Evolutionary conservation across 306 rosid species (phyloP).

Genomic region (Cyamopsis tetragonoloba): DNA sequence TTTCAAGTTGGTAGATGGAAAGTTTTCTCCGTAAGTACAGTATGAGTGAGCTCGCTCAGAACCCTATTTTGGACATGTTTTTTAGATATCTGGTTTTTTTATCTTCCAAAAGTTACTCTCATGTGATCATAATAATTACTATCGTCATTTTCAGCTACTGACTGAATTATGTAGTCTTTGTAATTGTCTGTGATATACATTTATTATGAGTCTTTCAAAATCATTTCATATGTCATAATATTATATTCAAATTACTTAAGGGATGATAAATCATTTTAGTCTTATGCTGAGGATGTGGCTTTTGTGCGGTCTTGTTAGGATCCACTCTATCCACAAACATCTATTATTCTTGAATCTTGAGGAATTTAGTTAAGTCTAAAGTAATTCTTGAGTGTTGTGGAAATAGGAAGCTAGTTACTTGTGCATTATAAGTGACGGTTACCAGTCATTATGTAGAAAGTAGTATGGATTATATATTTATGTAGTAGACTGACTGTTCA

Average conservation of each 20-base stretch:
- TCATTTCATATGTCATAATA: neutral
- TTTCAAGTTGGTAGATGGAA: conserved; percentile 93
- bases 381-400: too few species aligned
- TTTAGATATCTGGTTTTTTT: neutral
- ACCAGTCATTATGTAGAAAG: too few species aligned
- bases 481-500: too few species aligned
- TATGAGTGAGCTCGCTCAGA: neutral
- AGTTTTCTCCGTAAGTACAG: conserved; percentile 93
- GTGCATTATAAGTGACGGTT: too few species aligned
- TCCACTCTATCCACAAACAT: neutral
- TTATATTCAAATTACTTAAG: neutral
- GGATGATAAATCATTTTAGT: neutral
- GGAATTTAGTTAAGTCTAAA: too few species aligned
- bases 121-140: neutral
- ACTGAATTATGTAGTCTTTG: neutral
- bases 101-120: neutral
- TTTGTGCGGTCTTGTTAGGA: neutral
- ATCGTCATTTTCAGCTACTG: neutral
- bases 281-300: neutral
- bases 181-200: neutral
- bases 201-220: neutral
- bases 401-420: too few species aligned
- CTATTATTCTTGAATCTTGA: too few species aligned
- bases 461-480: too few species aligned
- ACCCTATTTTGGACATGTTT: neutral